Evolutionary conservation across 495 filamentous ascomycete genomes (phyloP).

Genomic region (Trichoderma gamsii): DNA sequence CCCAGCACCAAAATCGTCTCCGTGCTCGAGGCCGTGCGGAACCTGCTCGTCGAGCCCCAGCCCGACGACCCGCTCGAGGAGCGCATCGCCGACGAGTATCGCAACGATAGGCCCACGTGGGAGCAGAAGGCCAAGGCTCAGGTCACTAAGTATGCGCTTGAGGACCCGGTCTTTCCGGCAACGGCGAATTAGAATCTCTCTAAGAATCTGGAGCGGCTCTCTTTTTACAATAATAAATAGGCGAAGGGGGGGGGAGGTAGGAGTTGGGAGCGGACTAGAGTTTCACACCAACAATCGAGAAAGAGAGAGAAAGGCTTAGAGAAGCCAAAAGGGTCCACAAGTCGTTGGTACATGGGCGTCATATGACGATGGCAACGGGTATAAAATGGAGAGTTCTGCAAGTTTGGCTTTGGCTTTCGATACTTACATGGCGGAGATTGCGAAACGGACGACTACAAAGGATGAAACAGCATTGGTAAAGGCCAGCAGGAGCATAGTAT

Average conservation of each 20-base stretch:
- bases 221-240: no score
- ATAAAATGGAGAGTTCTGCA: not conserved
- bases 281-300: no score
- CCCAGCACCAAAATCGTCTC: conserved; percentile 69
- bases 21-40: conserved; percentile 73
- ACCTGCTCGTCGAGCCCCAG: conserved; percentile 78
- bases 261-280: no score
- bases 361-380: no score
- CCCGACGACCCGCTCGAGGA: conserved; percentile 91
- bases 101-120: conserved; percentile 64
- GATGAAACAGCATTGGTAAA: not conserved
- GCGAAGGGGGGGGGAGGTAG: no score
- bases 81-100: conserved; percentile 79
- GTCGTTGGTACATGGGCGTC: no score
- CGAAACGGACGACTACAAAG: not conserved
- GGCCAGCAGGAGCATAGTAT: not conserved
- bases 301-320: no score
- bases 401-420: not conserved
- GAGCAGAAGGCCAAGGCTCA: conserved; percentile 80
- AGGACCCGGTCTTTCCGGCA: conserved; percentile 24
- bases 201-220: no score
- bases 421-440: not conserved
- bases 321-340: no score
- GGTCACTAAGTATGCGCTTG: conserved; percentile 69
- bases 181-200: not conserved